Percentiles rank a stretch among this genome's conserved stretches.
phyloP scores from a whole-genome alignment of 345 rosid species.

The Combretum micranthum region DNA sequence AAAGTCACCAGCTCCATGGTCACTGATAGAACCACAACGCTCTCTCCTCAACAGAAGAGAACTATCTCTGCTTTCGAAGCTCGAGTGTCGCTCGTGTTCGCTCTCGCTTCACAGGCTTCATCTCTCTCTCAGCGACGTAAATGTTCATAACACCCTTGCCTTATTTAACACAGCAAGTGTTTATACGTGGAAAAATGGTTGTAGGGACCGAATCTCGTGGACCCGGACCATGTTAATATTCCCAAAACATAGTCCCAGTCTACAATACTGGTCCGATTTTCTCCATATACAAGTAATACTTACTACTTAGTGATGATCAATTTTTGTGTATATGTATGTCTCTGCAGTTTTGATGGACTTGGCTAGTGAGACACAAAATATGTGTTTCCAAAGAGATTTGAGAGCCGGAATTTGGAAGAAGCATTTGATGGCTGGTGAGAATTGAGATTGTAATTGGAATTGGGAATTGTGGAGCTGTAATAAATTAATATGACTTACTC shows the following conservation, averaged over 20 bases:
- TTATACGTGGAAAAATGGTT: too few species aligned
- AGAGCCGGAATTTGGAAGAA: conserved; percentile 67
- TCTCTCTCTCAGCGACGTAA: conserved; percentile 79
- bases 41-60: conserved; percentile 29
- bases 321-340: background rate
- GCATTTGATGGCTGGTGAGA: conserved; percentile 75
- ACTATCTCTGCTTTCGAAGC: conserved; percentile 53
- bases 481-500: background rate
- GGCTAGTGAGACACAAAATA: conserved; percentile 66
- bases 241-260: background rate
- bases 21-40: conserved; percentile 14
- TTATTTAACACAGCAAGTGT: too few species aligned
- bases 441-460: background rate
- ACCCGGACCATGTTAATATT: too few species aligned
- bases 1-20: conserved; percentile 26
- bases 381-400: conserved; percentile 68
- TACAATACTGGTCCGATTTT: background rate
- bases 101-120: conserved; percentile 71
- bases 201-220: too few species aligned
- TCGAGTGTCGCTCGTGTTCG: conserved; percentile 72
- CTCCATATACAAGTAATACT: background rate
- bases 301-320: background rate
- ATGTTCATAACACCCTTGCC: conserved; percentile 12
- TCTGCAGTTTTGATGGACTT: conserved; percentile 61
- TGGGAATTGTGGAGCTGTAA: background rate